Base-by-base conservation (phyloP, 2,329 filamentous ascomycete genomes). In the Diaporthe vaccinii region DNA sequence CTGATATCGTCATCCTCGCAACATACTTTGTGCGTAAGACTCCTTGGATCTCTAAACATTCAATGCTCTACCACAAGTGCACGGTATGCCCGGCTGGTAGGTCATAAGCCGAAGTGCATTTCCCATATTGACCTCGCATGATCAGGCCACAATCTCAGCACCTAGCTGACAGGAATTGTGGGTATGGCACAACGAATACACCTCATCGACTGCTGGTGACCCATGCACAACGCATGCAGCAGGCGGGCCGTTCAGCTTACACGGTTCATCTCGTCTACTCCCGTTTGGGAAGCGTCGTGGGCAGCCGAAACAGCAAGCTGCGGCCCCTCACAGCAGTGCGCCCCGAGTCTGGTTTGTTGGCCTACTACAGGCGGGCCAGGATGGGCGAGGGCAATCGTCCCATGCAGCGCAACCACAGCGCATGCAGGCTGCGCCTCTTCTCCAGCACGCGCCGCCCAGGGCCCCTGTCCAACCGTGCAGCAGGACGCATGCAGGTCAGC, bases 401-500 rank as follows among this genome's bases (percentile, higher is more conserved):
- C 36, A 58, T 68, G 62, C 62, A 39, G 62, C 62, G 31, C 62
- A 39, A 68, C 62, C 62, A 71, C 53, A 49, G 68, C 25, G 36
- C 68, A 46, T 59, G 68, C 68, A 57, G n/a, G n/a, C 69, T 36
- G 28, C 44, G 22, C 28, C 31, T 39, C 39, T 20, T 62, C 53
- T 49, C n/a, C 65, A 70, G 73, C 73, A 74, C 36, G 55, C 73
- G 67, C 55, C 57, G 65, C 31, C 57, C 41, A 46, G 57, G 53
- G 62, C 57, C 67, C 62, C 62, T 74, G 44, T 65, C 17, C 46
- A 44, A 14, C 55, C 41, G 34, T 71, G 73, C 73, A 74, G 73
- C 41, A 71, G 65, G 53, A 74, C 65, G 73, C 67, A 74, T 74
- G 73, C 65, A 71, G 55, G 36, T 53, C 44, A 72, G 20, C 67